Evolutionary conservation across 805 yeast genomes (phyloP).

Genomic region (Komagataella mondaviorum): DNA sequence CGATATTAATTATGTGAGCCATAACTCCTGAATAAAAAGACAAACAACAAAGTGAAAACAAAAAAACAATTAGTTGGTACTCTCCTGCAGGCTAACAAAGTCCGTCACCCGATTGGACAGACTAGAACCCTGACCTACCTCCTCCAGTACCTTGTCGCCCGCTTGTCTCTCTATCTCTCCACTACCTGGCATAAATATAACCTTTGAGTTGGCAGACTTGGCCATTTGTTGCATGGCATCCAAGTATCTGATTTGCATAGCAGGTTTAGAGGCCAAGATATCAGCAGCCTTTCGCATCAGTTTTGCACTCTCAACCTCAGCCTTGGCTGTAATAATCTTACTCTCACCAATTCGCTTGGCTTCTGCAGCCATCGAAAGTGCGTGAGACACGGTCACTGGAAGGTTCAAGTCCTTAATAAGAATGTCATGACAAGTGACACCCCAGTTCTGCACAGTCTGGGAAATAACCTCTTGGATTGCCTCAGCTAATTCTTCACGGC

Average conservation of each 20-base stretch:
- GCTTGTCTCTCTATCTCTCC: conserved; percentile 22
- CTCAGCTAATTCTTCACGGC: conserved; percentile 58
- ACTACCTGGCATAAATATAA: conserved; percentile 57
- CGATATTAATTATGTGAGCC: neutral
- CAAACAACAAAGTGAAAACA: neutral
- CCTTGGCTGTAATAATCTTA: conserved; percentile 61
- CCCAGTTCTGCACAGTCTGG: conserved; percentile 56
- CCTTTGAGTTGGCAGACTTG: conserved; percentile 44
- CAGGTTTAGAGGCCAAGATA: conserved; percentile 59
- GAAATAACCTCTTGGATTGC: conserved; percentile 48
- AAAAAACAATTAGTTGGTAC: neutral
- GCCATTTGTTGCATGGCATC: conserved; percentile 76
- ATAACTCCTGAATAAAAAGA: neutral
- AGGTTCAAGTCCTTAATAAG: conserved; percentile 53
- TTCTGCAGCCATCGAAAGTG: conserved; percentile 64
- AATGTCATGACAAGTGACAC: conserved; percentile 53
- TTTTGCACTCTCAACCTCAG: conserved; percentile 66
- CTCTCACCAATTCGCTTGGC: conserved; percentile 66
- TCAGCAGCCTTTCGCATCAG: conserved; percentile 72
- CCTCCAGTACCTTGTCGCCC: conserved; percentile 2
- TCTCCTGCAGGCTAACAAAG: neutral
- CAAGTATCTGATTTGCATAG: conserved; percentile 66
- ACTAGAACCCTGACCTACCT: neutral
- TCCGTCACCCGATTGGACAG: neutral
- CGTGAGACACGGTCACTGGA: conserved; percentile 38